These are phyloP conservation scores for Leccinum variabile DNA, from an alignment of 1,284 basidiomycete species.

Conservation along the genomic window DNA sequence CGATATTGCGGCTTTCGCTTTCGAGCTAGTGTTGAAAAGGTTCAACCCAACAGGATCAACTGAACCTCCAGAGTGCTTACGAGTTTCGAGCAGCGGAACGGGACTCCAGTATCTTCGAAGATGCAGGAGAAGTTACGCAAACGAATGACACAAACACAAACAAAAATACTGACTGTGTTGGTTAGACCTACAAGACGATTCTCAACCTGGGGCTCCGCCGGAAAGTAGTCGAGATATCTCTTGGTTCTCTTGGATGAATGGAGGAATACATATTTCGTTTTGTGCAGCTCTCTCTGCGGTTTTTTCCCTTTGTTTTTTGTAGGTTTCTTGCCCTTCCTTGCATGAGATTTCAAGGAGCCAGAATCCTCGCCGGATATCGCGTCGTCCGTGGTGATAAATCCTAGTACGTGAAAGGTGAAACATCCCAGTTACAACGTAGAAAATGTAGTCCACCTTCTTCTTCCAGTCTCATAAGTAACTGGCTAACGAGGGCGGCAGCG, in stretches of 20 bases:
- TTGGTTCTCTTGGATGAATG: constrained; percentile 42
- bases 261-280: constrained; percentile 59
- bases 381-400: constrained; percentile 57
- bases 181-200: constrained; percentile 57
- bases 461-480: constrained; percentile 67
- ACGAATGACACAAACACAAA: not conserved
- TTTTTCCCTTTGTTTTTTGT: constrained; percentile 47
- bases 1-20: constrained; percentile 1
- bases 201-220: constrained; percentile 58
- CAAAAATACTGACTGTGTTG: constrained; percentile 47
- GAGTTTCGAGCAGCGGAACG: constrained; percentile 32
- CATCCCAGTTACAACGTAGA: constrained; percentile 3
- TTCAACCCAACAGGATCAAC: not conserved
- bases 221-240: constrained; percentile 67
- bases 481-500: constrained; percentile 52
- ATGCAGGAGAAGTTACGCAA: constrained; percentile 5
- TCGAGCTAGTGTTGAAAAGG: not conserved
- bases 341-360: constrained; percentile 46
- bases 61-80: constrained; percentile 3
- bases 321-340: constrained; percentile 42
- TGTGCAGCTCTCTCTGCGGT: constrained; percentile 54
- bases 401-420: constrained; percentile 37
- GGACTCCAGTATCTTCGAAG: constrained; percentile 12
- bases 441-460: constrained; percentile 52
- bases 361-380: constrained; percentile 47